Evolutionary conservation across 192 early-diverging fungal genomes (phyloP).

Genomic region (Umbelopsis sp.): DNA sequence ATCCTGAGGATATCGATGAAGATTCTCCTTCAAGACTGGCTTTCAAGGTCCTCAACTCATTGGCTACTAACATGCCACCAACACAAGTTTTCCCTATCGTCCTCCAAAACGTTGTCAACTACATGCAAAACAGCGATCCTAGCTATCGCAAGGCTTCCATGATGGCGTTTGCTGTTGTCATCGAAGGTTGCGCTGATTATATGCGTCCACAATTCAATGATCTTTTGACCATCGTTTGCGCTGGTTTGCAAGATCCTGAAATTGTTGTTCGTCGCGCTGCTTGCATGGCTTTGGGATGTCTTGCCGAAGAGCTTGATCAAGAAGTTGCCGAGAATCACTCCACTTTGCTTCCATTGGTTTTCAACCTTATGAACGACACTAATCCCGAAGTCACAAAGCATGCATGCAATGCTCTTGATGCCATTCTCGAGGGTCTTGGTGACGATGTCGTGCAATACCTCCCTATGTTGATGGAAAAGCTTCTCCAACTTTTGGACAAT

Average conservation of each 20-base stretch:
- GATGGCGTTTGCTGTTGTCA: constrained; percentile 79
- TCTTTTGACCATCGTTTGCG: constrained; percentile 74
- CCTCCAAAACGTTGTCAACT: constrained; percentile 69
- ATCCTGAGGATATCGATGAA: constrained; percentile 79
- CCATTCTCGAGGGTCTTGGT: constrained; percentile 86
- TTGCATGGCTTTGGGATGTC: constrained; percentile 82
- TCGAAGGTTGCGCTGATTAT: constrained; percentile 88
- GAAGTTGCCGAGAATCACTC: constrained; percentile 83
- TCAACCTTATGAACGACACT: constrained; percentile 80
- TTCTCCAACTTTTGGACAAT: constrained; percentile 74
- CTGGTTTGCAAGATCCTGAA: constrained; percentile 82
- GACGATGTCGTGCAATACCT: constrained; percentile 81
- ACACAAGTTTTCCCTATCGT: constrained; percentile 86
- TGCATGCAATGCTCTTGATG: constrained; percentile 84
- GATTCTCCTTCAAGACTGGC: constrained; percentile 75
- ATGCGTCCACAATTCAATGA: constrained; percentile 79
- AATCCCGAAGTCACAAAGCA: constrained; percentile 75
- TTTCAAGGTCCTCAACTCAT: constrained; percentile 71
- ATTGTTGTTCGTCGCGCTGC: constrained; percentile 79
- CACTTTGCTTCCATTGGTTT: constrained; percentile 82
- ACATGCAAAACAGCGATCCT: constrained; percentile 79
- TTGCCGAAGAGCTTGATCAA: constrained; percentile 79
- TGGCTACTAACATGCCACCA: constrained; percentile 85
- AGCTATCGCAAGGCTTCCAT: constrained; percentile 83
- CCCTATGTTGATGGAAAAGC: constrained; percentile 79